Conservation (phyloP, 2,329 filamentous ascomycete species). For the Drechslerella coelobrocha region DNA sequence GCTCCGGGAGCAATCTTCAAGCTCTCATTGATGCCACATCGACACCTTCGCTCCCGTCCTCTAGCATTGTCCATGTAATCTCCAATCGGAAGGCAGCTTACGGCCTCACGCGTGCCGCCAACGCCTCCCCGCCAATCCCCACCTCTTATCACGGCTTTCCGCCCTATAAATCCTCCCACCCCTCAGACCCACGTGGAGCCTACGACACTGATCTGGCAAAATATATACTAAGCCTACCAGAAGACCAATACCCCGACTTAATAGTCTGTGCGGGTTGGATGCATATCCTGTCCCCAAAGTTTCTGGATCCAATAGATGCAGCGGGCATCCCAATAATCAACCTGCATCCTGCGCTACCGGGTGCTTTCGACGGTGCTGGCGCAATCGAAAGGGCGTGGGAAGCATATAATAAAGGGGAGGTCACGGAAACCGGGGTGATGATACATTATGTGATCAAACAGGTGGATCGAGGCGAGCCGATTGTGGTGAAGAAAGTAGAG, state of each 20-base stretch:
- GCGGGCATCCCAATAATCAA: conserved; percentile 77
- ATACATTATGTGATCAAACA: conserved; percentile 81
- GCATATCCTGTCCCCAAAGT: conserved; percentile 76
- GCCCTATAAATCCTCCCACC: conserved; percentile 74
- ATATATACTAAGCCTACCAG: conserved; percentile 64
- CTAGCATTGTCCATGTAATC: conserved; percentile 66
- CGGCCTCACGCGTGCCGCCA: conserved; percentile 68
- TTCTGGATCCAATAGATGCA: conserved; percentile 71
- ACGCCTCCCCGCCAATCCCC: conserved; percentile 67
- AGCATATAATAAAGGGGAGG: conserved; percentile 72
- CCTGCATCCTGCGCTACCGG: conserved; percentile 76
- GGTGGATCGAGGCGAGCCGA: conserved; percentile 79
- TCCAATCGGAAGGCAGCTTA: conserved; percentile 71
- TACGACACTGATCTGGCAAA: conserved; percentile 79
- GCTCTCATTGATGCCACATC: conserved; percentile 71
- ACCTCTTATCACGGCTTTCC: conserved; percentile 83
- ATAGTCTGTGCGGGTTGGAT: conserved; percentile 87
- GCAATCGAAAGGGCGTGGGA: conserved; percentile 80
- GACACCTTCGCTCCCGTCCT: conserved; percentile 59
- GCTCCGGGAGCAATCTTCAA: conserved; percentile 79
- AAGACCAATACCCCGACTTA: conserved; percentile 69
- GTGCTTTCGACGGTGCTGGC: conserved; percentile 75
- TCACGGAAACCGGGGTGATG: conserved; percentile 80
- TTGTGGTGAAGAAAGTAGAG: conserved; percentile 73
- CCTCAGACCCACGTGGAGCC: conserved; percentile 66